These are phyloP conservation scores for Chiua virens DNA, from an alignment of 768 basidiomycete genomes.

Conservation along the genomic window DNA sequence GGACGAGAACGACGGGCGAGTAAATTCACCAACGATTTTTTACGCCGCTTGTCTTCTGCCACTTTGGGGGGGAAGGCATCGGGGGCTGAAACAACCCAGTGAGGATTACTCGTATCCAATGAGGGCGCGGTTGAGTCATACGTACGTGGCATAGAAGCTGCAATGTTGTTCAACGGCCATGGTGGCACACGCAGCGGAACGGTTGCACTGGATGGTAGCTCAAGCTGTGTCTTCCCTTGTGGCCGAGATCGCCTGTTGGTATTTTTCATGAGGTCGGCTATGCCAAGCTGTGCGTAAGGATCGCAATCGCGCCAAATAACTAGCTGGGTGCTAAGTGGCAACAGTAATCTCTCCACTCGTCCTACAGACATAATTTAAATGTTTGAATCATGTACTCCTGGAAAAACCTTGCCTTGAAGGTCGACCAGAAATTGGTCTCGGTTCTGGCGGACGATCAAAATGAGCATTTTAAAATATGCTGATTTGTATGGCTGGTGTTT, in stretches of 20 bases:
- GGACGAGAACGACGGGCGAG: constrained; percentile 21
- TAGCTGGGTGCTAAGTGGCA: constrained; percentile 33
- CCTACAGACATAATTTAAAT: constrained; percentile 15
- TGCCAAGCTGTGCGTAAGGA: constrained; percentile 34
- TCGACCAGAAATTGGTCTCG: constrained; percentile 25
- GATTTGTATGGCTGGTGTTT: constrained; percentile 42
- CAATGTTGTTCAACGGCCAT: constrained; percentile 24
- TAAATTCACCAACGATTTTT: constrained; percentile 7
- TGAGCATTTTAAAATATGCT: constrained; percentile 50
- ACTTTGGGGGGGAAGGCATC: constrained; percentile 33
- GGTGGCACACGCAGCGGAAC: constrained; percentile 17
- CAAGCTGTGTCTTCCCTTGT: constrained; percentile 18
- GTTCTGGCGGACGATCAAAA: constrained; percentile 38
- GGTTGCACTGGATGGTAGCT: constrained; percentile 10
- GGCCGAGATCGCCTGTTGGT: constrained; percentile 12
- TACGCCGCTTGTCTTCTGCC: constrained; percentile 15
- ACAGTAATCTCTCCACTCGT: constrained; percentile 33
- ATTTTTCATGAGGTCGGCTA: constrained; percentile 31
- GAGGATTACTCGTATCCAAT: not conserved
- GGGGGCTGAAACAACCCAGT: constrained; percentile 35
- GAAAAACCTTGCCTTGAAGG: constrained; percentile 22
- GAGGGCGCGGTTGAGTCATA: constrained; percentile 3
- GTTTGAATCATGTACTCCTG: not conserved
- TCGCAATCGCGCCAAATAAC: constrained; percentile 29
- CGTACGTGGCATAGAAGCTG: constrained; percentile 41